These are phyloP conservation scores for Rhizoclosmatium sp. DNA, from an alignment of 192 early-diverging fungal species.

Conservation along the genomic window DNA sequence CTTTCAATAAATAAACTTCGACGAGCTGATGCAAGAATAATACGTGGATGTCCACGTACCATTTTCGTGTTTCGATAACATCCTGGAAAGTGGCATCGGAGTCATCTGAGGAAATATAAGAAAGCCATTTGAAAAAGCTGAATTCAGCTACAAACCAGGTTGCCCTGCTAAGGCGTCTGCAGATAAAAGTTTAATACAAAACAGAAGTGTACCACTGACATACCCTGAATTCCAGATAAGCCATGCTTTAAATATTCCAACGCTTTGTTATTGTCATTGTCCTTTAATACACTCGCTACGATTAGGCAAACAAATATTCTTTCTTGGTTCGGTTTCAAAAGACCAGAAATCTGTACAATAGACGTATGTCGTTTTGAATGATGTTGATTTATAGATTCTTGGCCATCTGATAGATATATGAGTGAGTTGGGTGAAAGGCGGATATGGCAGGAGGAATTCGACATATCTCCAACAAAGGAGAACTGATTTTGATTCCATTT, in stretches of 20 bases:
- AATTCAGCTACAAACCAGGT: no score
- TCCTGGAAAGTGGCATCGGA: not conserved
- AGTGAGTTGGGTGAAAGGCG: not conserved
- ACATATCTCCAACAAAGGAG: no score
- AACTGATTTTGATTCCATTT: no score
- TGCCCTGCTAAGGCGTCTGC: no score
- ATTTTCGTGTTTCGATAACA: not conserved
- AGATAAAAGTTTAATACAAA: not conserved
- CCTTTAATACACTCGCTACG: constrained; percentile 1
- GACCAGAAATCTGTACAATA: not conserved
- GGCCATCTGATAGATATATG: not conserved
- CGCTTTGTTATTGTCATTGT: not conserved
- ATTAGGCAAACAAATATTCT: not conserved
- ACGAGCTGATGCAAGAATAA: constrained; percentile 9
- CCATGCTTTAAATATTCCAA: constrained; percentile 7
- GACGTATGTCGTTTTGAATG: no score
- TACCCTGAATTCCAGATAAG: not conserved
- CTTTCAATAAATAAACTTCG: constrained; percentile 19
- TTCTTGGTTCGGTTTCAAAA: not conserved
- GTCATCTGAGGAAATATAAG: not conserved
- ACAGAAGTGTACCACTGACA: not conserved
- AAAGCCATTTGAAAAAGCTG: no score
- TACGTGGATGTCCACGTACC: constrained; percentile 14
- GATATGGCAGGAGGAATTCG: not conserved
- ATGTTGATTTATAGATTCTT: no score